phyloP scores from a whole-genome alignment of 768 basidiomycete genomes.

The Gyrodon lividus region DNA sequence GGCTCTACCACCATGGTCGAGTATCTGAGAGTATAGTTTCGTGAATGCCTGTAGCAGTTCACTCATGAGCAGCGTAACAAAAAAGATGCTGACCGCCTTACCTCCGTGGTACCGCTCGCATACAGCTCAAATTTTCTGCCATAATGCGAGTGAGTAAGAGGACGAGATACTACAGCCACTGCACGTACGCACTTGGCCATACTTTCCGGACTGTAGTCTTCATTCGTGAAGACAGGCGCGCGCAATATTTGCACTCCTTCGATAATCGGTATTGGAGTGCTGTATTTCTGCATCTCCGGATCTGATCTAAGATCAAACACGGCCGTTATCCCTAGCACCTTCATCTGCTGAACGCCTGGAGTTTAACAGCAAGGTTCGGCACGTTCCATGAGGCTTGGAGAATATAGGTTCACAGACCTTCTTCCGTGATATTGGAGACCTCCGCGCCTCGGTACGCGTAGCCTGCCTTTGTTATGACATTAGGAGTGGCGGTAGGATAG shows the following conservation, averaged over 20 bases:
- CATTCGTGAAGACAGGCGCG: constrained; percentile 61
- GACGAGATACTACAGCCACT: not conserved
- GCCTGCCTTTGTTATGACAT: constrained; percentile 54
- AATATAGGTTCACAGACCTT: constrained; percentile 45
- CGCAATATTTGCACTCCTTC: constrained; percentile 61
- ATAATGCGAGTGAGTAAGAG: constrained; percentile 5
- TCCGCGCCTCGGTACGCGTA: constrained; percentile 71
- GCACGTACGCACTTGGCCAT: constrained; percentile 77
- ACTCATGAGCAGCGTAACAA: not conserved
- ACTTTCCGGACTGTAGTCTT: constrained; percentile 81
- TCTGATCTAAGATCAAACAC: constrained; percentile 81
- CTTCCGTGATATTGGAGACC: constrained; percentile 63
- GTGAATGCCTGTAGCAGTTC: constrained; percentile 61
- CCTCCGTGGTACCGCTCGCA: constrained; percentile 79
- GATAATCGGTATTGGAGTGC: constrained; percentile 60
- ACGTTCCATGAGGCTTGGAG: not conserved
- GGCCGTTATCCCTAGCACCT: constrained; percentile 59
- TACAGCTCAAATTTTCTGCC: constrained; percentile 54
- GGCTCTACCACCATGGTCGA: constrained; percentile 67
- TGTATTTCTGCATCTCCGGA: constrained; percentile 75
- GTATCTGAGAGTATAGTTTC: constrained; percentile 77
- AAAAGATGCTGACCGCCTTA: constrained; percentile 20
- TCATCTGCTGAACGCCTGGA: constrained; percentile 58
- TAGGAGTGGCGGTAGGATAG: constrained; percentile 49
- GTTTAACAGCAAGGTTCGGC: not conserved